Percentiles rank a stretch among this genome's conserved stretches.
Conservation (phyloP, 345 rosid species). For the Hibiscus mutabilis region DNA sequence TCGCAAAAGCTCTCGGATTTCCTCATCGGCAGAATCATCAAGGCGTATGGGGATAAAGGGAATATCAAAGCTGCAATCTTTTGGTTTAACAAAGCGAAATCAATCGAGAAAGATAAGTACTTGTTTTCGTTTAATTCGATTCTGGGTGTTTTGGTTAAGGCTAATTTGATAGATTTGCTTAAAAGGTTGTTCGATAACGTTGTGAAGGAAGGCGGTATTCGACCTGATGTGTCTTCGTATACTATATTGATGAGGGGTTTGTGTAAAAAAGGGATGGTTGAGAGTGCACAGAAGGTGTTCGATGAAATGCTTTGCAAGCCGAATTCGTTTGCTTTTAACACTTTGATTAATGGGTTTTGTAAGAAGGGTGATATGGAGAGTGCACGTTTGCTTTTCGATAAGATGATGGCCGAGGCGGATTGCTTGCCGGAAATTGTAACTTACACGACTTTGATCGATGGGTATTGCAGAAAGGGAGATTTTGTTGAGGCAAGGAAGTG, state of each 20-base stretch:
- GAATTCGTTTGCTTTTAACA: slow-evolving; percentile 25
- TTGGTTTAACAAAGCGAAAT: slow-evolving; percentile 31
- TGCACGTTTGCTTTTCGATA: slow-evolving; percentile 14
- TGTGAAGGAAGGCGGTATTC: slow-evolving; percentile 14
- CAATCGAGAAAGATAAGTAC: slow-evolving; percentile 15
- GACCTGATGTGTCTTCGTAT: slow-evolving; percentile 33
- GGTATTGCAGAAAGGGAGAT: slow-evolving; percentile 34
- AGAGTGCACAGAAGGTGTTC: slow-evolving; percentile 32
- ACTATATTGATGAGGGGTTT: slow-evolving; percentile 31
- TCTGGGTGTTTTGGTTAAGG: slow-evolving; percentile 27
- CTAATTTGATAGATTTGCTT: slow-evolving; percentile 17
- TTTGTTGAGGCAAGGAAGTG: slow-evolving; percentile 29
- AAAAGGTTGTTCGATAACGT: slow-evolving; percentile 23
- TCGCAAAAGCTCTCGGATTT: slow-evolving; percentile 26
- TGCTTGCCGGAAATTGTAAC: slow-evolving; percentile 30
- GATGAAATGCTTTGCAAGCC: slow-evolving; percentile 38
- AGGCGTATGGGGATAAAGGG: slow-evolving; percentile 26
- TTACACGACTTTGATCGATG: slow-evolving; percentile 34
- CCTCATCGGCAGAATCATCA: slow-evolving; percentile 25
- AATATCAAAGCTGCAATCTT: slow-evolving; percentile 26
- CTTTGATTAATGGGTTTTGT: slow-evolving; percentile 38
- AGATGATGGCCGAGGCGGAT: slow-evolving; percentile 15
- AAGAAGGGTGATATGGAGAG: slow-evolving; percentile 31
- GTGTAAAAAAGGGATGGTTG: slow-evolving; percentile 29
- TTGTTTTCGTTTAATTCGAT: slow-evolving; percentile 30